Base-by-base conservation (phyloP, 2,329 filamentous ascomycete species). In the Tolypocladium tropicale region DNA sequence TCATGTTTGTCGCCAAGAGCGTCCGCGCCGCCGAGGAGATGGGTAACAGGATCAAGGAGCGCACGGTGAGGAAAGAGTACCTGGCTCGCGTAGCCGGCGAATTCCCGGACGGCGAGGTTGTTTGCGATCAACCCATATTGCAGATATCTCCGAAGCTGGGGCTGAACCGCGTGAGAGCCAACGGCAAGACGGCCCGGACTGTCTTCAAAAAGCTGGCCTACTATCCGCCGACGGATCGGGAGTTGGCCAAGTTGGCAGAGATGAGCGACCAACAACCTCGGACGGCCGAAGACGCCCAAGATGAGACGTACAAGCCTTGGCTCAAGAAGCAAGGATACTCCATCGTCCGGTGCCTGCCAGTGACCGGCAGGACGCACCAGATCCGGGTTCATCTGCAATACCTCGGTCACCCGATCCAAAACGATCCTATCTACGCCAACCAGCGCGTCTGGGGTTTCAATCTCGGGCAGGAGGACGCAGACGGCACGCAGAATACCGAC, bases 371-470 rank as follows among this genome's bases (percentile, higher is more conserved):
- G 53, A 99, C 94, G 14, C 94, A 99, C 67, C 94, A 99, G 70
- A 81, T 99, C 52, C 85, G 94, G 36, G 94, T 99, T 21, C 94
- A 99, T 66, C 79, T 99, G 18, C 94, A 99, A 68, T 95, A 90
- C 70, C 77, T 99, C 4, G 94, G 94, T 1, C 89, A 97, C 67
- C 94, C 94, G 2, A 97, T 99, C 63, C 86, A 90, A 61, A 99
- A 99, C 70, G 94, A 99, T 67, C 94, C 94, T 9, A 97, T 99
- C 64, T 99, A 99, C 70, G 91, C 90, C 64, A 99, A 99, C 68
- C 85, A 90, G 67, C 85, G 85, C 56, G 94, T 99, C 12, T 99
- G 95, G 78, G 94, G 94, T 0, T 77, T 86, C 1, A 80, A 86
- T 11, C 82, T 99, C 0, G 94, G 90, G 18, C 81, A 73, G 55